Evolutionary conservation across 495 filamentous ascomycete species (phyloP).

Genomic region (Peziza echinospora): DNA sequence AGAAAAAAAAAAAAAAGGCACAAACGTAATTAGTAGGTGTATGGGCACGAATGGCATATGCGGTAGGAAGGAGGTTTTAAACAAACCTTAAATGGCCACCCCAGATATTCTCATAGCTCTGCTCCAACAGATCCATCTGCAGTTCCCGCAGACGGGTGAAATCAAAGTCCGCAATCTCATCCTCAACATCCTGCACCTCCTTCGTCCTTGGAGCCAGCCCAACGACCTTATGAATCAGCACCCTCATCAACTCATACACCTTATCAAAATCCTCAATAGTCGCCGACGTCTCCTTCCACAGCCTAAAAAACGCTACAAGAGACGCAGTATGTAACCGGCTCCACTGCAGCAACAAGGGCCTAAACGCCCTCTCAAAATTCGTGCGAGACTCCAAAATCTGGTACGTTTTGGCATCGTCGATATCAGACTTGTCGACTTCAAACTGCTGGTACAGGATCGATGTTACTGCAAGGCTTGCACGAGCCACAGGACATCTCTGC

Average conservation of each 20-base stretch:
- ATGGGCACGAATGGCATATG: too few species aligned
- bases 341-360: conserved; percentile 81
- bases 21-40: too few species aligned
- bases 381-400: conserved; percentile 53
- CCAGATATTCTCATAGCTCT: conserved; percentile 88
- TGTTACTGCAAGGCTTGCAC: conserved; percentile 72
- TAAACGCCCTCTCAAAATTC: conserved; percentile 69
- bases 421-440: conserved; percentile 68
- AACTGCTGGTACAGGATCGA: conserved; percentile 86
- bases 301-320: conserved; percentile 68
- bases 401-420: conserved; percentile 61
- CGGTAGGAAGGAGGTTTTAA: too few species aligned
- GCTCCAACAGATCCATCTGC: conserved; percentile 86
- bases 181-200: conserved; percentile 72
- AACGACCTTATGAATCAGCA: conserved; percentile 78
- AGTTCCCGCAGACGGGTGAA: conserved; percentile 52
- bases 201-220: conserved; percentile 64
- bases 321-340: conserved; percentile 78
- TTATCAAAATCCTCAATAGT: conserved; percentile 75
- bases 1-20: neutral
- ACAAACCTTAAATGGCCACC: conserved; percentile 47
- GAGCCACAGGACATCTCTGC: conserved; percentile 70
- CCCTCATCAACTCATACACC: conserved; percentile 69
- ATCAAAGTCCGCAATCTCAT: conserved; percentile 69
- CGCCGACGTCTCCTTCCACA: conserved; percentile 81